These are phyloP conservation scores for Priceomyces castillae DNA, from an alignment of 805 yeast genomes.

Conservation along the genomic window DNA sequence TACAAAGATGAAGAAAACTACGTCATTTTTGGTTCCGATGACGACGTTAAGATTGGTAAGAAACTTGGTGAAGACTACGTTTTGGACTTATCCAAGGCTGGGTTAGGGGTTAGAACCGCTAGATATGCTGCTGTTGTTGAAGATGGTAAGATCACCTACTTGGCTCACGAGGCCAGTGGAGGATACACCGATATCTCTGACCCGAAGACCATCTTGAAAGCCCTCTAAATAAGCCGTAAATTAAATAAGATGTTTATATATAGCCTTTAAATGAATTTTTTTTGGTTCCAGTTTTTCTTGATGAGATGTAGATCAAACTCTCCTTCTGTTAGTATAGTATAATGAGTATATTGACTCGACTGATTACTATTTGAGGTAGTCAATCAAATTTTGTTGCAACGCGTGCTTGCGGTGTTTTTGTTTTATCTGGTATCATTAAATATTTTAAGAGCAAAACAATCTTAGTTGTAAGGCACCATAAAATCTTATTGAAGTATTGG, in stretches of 20 bases:
- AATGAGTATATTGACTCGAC: background rate
- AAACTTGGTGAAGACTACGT: slow-evolving; percentile 52
- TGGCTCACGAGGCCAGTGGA: slow-evolving; percentile 25
- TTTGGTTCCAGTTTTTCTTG: no score
- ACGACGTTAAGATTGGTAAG: slow-evolving; percentile 56
- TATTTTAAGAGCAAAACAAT: no score
- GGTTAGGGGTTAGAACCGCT: slow-evolving; percentile 57
- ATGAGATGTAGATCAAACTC: no score
- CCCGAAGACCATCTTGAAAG: slow-evolving; percentile 21
- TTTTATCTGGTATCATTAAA: no score
- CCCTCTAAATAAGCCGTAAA: no score
- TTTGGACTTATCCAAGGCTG: slow-evolving; percentile 51
- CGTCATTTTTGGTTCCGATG: slow-evolving; percentile 63
- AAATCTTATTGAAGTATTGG: background rate
- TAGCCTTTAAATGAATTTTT: no score
- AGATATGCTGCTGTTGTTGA: slow-evolving; percentile 74
- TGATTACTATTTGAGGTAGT: background rate
- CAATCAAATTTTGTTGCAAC: background rate
- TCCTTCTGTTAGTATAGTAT: no score
- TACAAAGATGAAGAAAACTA: slow-evolving; percentile 30
- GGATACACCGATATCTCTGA: slow-evolving; percentile 24
- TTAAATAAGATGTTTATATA: no score
- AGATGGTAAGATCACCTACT: slow-evolving; percentile 37
- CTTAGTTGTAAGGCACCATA: no score
- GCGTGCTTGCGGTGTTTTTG: no score